Conservation (phyloP, 768 basidiomycete genomes). For the Neoboletus brunneissimus region DNA sequence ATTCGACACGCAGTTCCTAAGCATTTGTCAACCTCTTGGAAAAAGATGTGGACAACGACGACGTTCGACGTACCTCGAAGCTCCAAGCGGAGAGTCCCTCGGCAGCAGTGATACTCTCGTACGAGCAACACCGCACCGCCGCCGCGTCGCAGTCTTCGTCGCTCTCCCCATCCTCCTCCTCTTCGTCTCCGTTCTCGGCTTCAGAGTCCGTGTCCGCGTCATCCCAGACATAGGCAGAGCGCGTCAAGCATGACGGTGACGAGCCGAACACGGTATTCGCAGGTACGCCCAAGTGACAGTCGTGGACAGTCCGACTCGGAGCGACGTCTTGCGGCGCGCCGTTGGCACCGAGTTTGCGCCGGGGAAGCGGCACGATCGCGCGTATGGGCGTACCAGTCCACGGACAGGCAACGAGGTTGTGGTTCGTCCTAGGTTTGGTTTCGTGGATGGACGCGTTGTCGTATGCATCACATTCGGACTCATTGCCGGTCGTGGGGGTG, state of each 20-base stretch:
- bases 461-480: not conserved
- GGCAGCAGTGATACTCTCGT: constrained; percentile 29
- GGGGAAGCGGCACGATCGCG: constrained; percentile 22
- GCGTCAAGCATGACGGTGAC: not conserved
- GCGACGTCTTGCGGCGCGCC: not conserved
- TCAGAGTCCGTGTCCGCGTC: not conserved
- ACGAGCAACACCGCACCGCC: constrained; percentile 9
- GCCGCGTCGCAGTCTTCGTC: not conserved
- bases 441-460: not conserved
- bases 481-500: not conserved
- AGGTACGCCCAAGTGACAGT: not conserved
- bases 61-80: constrained; percentile 25
- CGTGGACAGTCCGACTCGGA: not conserved
- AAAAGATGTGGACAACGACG: too few relatives aligned
- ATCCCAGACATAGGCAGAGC: not conserved
- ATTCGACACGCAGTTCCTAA: constrained; percentile 30
- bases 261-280: not conserved
- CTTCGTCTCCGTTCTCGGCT: not conserved
- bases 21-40: not conserved
- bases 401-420: not conserved
- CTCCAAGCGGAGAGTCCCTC: constrained; percentile 25
- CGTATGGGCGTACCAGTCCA: constrained; percentile 26
- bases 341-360: constrained; percentile 1
- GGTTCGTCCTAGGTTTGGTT: not conserved
- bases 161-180: not conserved